Percentiles rank a stretch among this genome's conserved stretches.
Evolutionary conservation across 495 filamentous ascomycete genomes (phyloP).

Genomic region (Neurospora sp.): DNA sequence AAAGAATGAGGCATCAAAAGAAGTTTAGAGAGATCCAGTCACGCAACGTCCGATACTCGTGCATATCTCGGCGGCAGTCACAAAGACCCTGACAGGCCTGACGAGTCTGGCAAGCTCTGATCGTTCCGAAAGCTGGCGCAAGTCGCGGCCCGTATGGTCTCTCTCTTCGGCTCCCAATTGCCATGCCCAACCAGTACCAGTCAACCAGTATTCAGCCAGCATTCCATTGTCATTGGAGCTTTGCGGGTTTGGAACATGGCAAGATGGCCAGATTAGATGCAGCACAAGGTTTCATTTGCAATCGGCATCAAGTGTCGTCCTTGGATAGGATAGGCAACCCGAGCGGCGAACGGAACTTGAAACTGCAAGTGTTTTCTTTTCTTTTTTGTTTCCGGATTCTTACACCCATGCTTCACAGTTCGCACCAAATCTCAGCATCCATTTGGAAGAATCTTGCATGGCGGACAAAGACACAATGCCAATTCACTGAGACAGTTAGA

Average conservation of each 20-base stretch:
- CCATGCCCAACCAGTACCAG: not conserved
- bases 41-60: not conserved
- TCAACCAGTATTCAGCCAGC: not conserved
- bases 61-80: not conserved
- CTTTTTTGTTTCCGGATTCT: not conserved
- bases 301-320: not conserved
- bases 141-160: not conserved
- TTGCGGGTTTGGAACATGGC: not conserved
- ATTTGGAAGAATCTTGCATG: not conserved
- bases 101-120: not conserved
- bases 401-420: not conserved
- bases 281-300: not conserved
- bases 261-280: not conserved
- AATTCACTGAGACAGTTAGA: not conserved
- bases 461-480: not conserved
- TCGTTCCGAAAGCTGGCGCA: not conserved
- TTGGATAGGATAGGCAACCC: not conserved
- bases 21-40: not conserved
- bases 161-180: not conserved
- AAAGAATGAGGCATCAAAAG: not conserved
- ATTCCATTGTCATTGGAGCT: not conserved
- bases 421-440: not conserved
- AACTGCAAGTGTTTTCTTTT: not conserved
- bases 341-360: not conserved
- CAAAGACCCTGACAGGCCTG: not conserved